Conservation (phyloP, 345 rosid species). For the Lepidium didymum region DNA sequence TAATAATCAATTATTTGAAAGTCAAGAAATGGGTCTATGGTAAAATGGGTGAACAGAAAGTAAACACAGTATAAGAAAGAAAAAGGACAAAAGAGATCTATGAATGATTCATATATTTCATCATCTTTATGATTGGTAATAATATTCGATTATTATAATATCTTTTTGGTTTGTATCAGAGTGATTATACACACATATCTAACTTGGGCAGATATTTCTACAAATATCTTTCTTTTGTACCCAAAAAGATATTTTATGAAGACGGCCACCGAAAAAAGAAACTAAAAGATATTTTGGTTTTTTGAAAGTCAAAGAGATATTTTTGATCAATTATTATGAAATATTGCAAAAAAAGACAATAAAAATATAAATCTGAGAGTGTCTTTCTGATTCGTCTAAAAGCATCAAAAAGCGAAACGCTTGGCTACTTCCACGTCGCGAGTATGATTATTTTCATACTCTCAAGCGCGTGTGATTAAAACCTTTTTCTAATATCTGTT, state of each 20-base stretch:
- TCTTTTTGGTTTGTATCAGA: neutral
- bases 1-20: neutral
- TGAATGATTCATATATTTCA: neutral
- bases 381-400: conserved; percentile 18
- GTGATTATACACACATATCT: conserved; percentile 3
- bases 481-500: neutral
- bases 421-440: conserved; percentile 7
- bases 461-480: neutral
- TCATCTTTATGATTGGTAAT: neutral
- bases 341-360: neutral
- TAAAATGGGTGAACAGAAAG: neutral
- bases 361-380: neutral
- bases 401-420: neutral
- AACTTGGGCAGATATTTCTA: conserved; percentile 20
- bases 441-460: neutral
- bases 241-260: conserved; percentile 8
- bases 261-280: neutral
- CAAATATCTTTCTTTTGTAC: conserved; percentile 4
- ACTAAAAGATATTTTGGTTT: conserved; percentile 11
- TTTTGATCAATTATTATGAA: no score
- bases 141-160: neutral
- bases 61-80: neutral
- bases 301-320: conserved; percentile 10
- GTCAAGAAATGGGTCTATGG: neutral
- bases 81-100: conserved; percentile 5